A percentile compares a stretch with the other conserved stretches of the same genome.
phyloP scores from a whole-genome alignment of 768 basidiomycete genomes.

The Kwoniella europaea region DNA sequence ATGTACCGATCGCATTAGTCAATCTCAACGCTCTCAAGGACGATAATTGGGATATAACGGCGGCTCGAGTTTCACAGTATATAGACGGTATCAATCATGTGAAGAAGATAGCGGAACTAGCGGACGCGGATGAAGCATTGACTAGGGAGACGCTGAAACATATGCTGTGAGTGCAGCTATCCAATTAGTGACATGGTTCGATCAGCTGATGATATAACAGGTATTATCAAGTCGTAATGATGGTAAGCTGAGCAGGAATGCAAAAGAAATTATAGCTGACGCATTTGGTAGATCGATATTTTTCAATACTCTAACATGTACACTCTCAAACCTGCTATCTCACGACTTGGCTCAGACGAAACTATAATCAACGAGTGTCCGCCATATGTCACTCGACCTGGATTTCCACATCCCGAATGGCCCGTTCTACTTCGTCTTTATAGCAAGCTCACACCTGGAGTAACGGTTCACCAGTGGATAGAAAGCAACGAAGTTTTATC shows the following conservation, averaged over 20 bases:
- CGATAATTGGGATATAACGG: constrained; percentile 94
- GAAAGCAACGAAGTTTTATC: constrained; percentile 71
- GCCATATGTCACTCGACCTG: constrained; percentile 81
- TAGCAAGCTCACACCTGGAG: constrained; percentile 80
- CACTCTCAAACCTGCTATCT: constrained; percentile 80
- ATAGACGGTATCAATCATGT: constrained; percentile 94
- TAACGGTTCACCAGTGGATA: constrained; percentile 87
- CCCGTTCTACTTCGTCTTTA: constrained; percentile 84
- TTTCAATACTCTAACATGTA: constrained; percentile 99
- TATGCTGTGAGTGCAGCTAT: constrained; percentile 69
- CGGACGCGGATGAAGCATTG: constrained; percentile 81
- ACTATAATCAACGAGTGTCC: constrained; percentile 91
- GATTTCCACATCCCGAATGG: constrained; percentile 78
- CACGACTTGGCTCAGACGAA: constrained; percentile 81
- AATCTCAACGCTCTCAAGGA: constrained; percentile 79
- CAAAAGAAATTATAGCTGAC: background rate
- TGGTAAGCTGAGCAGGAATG: constrained; percentile 48
- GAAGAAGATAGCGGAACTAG: constrained; percentile 84
- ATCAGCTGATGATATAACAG: constrained; percentile 5
- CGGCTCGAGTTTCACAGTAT: constrained; percentile 75
- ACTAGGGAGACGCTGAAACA: constrained; percentile 88
- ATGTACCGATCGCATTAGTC: constrained; percentile 88
- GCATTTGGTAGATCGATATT: constrained; percentile 71
- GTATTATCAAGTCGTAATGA: constrained; percentile 96
- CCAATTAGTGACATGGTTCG: constrained; percentile 58